Conservation (phyloP, 768 basidiomycete species). For the Tylopilus rubrobrunneus region DNA sequence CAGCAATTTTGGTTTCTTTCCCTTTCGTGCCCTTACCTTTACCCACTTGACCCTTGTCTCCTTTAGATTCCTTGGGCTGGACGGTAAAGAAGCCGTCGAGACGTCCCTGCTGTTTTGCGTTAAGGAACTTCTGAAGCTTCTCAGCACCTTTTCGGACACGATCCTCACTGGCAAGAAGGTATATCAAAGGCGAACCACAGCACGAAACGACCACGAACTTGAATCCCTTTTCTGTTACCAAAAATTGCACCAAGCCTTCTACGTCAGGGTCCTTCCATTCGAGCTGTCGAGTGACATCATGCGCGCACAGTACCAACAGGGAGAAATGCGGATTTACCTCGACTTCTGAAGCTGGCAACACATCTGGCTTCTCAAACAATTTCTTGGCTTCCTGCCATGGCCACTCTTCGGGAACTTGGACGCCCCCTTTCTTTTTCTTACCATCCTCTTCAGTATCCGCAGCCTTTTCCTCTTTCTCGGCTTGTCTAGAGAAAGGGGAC, state of each 20-base stretch:
- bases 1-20: conserved; percentile 10
- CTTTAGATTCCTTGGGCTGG: conserved; percentile 55
- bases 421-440: conserved; percentile 61
- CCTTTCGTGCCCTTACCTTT: conserved; percentile 37
- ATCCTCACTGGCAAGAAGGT: conserved; percentile 66
- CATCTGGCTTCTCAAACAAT: conserved; percentile 87
- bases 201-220: conserved; percentile 48
- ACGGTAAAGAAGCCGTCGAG: conserved; percentile 93
- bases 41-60: conserved; percentile 43
- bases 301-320: not conserved
- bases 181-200: not conserved
- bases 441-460: conserved; percentile 38
- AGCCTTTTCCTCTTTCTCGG: conserved; percentile 42
- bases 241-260: conserved; percentile 89
- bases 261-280: conserved; percentile 94
- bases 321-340: conserved; percentile 51
- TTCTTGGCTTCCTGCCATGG: conserved; percentile 94
- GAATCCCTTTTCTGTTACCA: conserved; percentile 96
- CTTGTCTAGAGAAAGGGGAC: conserved; percentile 21
- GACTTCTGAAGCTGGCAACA: conserved; percentile 77
- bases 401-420: conserved; percentile 90
- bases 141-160: conserved; percentile 94
- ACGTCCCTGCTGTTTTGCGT: conserved; percentile 92
- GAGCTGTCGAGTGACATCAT: conserved; percentile 45
- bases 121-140: conserved; percentile 82